These are phyloP conservation scores for Celoporthe dispersa DNA, from an alignment of 2,329 filamentous ascomycete species.

Conservation along the genomic window DNA sequence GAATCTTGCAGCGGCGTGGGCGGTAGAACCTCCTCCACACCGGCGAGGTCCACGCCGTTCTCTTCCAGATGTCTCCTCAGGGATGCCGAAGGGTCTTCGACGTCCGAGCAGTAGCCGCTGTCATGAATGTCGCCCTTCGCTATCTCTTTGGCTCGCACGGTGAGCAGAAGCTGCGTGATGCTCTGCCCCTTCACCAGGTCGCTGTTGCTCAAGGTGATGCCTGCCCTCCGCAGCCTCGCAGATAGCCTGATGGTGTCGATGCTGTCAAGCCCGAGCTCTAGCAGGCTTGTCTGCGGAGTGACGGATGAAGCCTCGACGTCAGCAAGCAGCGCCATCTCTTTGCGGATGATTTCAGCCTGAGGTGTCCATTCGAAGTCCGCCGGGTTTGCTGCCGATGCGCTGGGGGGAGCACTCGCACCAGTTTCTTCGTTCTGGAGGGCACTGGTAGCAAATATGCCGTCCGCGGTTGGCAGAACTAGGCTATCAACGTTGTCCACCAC, in stretches of 20 bases:
- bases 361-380: conserved; percentile 61
- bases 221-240: conserved; percentile 66
- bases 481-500: conserved; percentile 33
- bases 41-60: conserved; percentile 40
- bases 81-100: conserved; percentile 36
- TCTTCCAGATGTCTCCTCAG: conserved; percentile 45
- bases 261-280: conserved; percentile 86
- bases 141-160: conserved; percentile 29
- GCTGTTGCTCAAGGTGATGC: conserved; percentile 69
- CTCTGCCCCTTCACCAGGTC: conserved; percentile 75
- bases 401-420: neutral
- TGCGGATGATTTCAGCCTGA: conserved; percentile 56
- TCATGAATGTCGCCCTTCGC: conserved; percentile 9
- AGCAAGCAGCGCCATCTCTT: conserved; percentile 67
- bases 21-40: conserved; percentile 67
- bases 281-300: conserved; percentile 65
- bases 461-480: neutral
- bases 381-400: neutral
- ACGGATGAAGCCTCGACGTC: conserved; percentile 57
- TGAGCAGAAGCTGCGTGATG: conserved; percentile 62
- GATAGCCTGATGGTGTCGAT: conserved; percentile 89
- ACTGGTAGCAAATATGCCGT: neutral
- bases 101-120: conserved; percentile 25
- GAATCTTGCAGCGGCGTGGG: conserved; percentile 85
- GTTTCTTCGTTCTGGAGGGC: neutral